Base-by-base conservation (phyloP, 805 yeast species). In the Starmerella roubikii region DNA sequence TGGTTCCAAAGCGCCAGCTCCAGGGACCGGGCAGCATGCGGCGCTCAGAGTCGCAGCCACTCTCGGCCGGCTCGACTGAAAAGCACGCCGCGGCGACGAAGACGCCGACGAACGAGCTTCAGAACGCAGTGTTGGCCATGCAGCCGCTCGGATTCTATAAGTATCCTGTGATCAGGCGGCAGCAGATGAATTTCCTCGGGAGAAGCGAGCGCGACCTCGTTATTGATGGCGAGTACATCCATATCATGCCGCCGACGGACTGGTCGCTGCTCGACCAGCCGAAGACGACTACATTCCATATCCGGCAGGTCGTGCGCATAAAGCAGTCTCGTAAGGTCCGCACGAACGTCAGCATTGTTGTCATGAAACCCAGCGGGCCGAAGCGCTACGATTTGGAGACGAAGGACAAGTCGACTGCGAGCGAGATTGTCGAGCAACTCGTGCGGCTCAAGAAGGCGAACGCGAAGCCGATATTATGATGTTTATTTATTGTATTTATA, bases 211-310 rank as follows among this genome's bases (percentile, higher is more conserved):
- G 91, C 50, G 72, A 85, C 1, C 64, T 88, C 24, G 85, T 91
- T 1, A 72, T 88, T 28, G 97, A 88, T 58, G 97, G 96, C n/a
- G 94, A 84, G 51, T 85, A 84, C 52, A 73, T 88, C 12, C 88
- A 86, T 52, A 71, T 88, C 35, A 73, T 83, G 51, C 95, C 96
- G 0, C 77, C 85, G 7, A 84, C 81, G 50, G 88, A 82, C 42
- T 67, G 73, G 41, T 72, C 70, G 48, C 72, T 83, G 71, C 73
- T 79, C 51, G 91, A 79, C 38, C 53, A 59, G 57, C 71, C 79
- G 49, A 86, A 86, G 54, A 86, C 94, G 0, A 74, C 85, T 13
- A 78, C 93, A 0, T 83, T 88, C 56, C 93, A 85, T 53, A 73
- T 85, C 9, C 72, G 80, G 16, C 93, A 82, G 52, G 74, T 88